Evolutionary conservation across 2,329 filamentous ascomycete species (phyloP), one percentile per base, ranked within the genome.

Genomic region (Colletotrichum lini): DNA sequence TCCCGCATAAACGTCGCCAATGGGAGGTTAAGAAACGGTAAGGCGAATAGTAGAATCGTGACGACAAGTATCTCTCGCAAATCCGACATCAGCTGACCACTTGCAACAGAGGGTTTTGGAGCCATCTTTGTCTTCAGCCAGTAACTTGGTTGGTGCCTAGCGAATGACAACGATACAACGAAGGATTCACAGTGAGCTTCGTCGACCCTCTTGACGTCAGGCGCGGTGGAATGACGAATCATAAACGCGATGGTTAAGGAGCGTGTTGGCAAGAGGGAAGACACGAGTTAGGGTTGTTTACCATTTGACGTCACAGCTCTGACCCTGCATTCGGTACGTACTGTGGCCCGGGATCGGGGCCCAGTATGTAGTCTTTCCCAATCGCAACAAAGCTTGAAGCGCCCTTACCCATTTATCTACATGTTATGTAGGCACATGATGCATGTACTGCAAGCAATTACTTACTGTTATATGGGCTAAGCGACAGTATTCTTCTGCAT

Each of bases 261-360:
- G 7, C 35, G 18, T n/a, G 35, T 23, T 40, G 53, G 30, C 53
- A 56, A 56, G 35, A 21, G 53, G 9, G n/a, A n/a, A 15, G 13
- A 40, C n/a, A 16, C 12, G 12, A 30, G 40, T 4, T 21, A 38
- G 30, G 45, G 13, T 18, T 4, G 35, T 52, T 61, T 38, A 61
- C 59, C 59, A 61, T 52, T 35, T 61, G 59, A 61, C 59, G 59
- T 61, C 59, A 61, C 18, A 50, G 15, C 13, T 21, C 26, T 21
- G 59, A 42, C 59, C 59, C 45, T 61, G 59, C 59, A 61, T 61
- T 21, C 35, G 13, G 35, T 42, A 57, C n/a, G n/a, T n/a, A 23
- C 35, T 38, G n/a, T n/a, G 7, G 35, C n/a, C 35, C n/a, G n/a
- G 52, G 52, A 6, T 5, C 8, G 10, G 4, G n/a, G 26, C 12